These are phyloP conservation scores for Dictyostelium purpureum DNA, from an alignment of 78 protist genomes.

Conservation along the genomic window DNA sequence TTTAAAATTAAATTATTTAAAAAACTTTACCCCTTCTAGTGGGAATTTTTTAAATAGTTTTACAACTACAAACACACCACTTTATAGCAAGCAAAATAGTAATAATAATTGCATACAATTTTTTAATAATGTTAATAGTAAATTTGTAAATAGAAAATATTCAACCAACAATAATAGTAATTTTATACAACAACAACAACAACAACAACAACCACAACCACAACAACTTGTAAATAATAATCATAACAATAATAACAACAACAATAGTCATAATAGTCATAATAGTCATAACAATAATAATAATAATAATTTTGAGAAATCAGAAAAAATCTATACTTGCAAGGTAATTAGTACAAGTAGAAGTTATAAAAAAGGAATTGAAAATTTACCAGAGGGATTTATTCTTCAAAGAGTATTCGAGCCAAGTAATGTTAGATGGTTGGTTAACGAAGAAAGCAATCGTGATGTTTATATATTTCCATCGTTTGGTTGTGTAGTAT, in stretches of 20 bases:
- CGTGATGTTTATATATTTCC: conserved; percentile 23
- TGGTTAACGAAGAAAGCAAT: not conserved
- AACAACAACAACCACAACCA: not conserved
- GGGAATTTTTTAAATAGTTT: not conserved
- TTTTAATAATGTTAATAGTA: not conserved
- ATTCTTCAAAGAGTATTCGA: not conserved
- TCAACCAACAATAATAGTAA: not conserved
- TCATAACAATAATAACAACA: not conserved
- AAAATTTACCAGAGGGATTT: not conserved
- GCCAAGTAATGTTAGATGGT: not conserved
- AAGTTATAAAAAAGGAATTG: conserved; percentile 5
- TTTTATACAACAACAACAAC: not conserved
- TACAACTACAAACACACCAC: not conserved
- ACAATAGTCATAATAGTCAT: not conserved
- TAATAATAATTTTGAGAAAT: not conserved
- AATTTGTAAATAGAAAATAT: too few relatives aligned
- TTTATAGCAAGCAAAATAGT: not conserved
- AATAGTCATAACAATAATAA: not conserved
- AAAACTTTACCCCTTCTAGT: not conserved
- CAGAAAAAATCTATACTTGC: not conserved
- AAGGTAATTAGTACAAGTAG: conserved; percentile 5
- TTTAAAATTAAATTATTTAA: not conserved
- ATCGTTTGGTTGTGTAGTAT: conserved; percentile 33
- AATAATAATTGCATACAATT: too few relatives aligned
- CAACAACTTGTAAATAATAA: too few relatives aligned